Base-by-base conservation (phyloP, 768 basidiomycete genomes). In the Daedaleopsis sinensis region DNA sequence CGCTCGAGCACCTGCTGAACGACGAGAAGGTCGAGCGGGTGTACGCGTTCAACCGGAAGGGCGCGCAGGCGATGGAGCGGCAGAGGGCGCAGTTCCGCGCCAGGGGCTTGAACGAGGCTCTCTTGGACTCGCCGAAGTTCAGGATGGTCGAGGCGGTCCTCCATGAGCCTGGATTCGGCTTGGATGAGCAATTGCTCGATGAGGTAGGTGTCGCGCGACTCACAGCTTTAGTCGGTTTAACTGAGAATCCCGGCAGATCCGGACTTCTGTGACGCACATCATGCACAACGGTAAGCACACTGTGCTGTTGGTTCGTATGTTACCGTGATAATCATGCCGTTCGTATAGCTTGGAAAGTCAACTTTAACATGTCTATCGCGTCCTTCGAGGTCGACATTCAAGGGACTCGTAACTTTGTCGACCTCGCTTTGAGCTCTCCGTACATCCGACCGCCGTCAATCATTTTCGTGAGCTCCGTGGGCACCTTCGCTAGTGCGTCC, bases 341-440 rank as follows among this genome's bases (percentile, higher is more conserved):
- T 8, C 5, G 1, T 19, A 11, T 37, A 68, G 79, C 76, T 0
- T 80, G 78, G 80, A 61, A 72, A 19, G 68, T 82, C 7, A 71
- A 82, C 54, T 81, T 81, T 63, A 81, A 82, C 49, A 57, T 76
- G 1, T 69, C 74, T 0, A 63, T 81, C 1, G 36, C 60, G 0
- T 79, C 79, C 2, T 80, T 76, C 61, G 77, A 79, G 48, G 59
- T 71, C 0, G 71, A 76, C 44, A 79, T 57, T 63, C 68, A 18
- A 72, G 75, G 62, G 7, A 36, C 58, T 4, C 59, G 64, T 16
- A 58, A 64, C 42, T 43, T 65, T 7, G 51, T 68, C 36, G 62
- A 68, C 35, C 57, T 68, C 11, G 56, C 65, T 0, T 51, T 68
- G 5, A 47, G 52, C 3, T 65, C 67, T 16, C 64, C 57, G 1